phyloP scores from a whole-genome alignment of 1,139 yeast species.

The Zygoascus hellenicus region DNA sequence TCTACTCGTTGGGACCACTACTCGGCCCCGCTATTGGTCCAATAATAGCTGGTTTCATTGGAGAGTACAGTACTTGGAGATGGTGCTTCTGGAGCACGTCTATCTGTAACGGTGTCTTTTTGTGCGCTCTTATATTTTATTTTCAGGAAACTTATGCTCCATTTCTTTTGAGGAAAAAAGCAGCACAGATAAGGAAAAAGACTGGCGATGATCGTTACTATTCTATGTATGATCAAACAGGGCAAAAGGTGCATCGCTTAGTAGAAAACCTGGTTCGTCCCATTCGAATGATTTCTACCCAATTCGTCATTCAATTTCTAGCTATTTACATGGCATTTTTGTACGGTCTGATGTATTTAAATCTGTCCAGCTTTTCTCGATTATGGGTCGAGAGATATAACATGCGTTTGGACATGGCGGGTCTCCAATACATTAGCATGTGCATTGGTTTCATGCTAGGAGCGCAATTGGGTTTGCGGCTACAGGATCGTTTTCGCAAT shows the following conservation, averaged over 20 bases:
- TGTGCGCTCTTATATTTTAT: slow-evolving; percentile 39
- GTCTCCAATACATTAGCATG: slow-evolving; percentile 50
- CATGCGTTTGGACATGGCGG: slow-evolving; percentile 44
- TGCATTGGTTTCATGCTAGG: slow-evolving; percentile 48
- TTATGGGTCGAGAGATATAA: slow-evolving; percentile 46
- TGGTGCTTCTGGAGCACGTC: slow-evolving; percentile 56
- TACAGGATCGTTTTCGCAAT: slow-evolving; percentile 35
- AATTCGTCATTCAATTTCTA: slow-evolving; percentile 57
- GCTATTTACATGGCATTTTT: slow-evolving; percentile 57
- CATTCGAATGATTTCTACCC: slow-evolving; percentile 43
- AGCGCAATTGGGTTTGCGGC: slow-evolving; percentile 37
- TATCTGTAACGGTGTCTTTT: slow-evolving; percentile 46
- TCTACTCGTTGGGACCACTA: slow-evolving; percentile 50
- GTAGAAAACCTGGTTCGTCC: slow-evolving; percentile 44
- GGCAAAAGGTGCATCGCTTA: slow-evolving; percentile 12
- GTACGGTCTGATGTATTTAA: slow-evolving; percentile 55
- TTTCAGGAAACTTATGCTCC: slow-evolving; percentile 59
- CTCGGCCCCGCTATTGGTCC: slow-evolving; percentile 63
- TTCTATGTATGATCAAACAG: slow-evolving; percentile 38
- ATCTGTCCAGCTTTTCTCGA: slow-evolving; percentile 52
- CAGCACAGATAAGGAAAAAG: slow-evolving; percentile 39
- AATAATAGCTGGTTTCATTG: slow-evolving; percentile 51
- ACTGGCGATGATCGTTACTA: slow-evolving; percentile 53
- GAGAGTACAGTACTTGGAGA: slow-evolving; percentile 43
- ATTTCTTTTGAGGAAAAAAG: slow-evolving; percentile 43